These are phyloP conservation scores for Ophiostoma novo-ulmi DNA, from an alignment of 2,329 filamentous ascomycete species.

Conservation along the genomic window DNA sequence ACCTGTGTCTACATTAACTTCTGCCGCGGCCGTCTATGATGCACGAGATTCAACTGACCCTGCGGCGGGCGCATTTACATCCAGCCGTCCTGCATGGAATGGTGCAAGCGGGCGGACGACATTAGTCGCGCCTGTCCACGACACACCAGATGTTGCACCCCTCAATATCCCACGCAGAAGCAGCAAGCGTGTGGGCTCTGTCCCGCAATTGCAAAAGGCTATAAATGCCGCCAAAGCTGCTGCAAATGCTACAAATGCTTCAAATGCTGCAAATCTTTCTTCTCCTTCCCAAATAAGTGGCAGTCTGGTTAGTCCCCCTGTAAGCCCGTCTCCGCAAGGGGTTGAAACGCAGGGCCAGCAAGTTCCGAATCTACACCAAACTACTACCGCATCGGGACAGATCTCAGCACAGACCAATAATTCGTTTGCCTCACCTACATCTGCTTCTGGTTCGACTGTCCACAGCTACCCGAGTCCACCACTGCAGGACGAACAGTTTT, in stretches of 20 bases:
- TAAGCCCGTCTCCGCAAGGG: constrained; percentile 31
- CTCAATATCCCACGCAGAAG: constrained; percentile 51
- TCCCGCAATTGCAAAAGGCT: constrained; percentile 26
- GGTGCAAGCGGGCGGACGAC: constrained; percentile 64
- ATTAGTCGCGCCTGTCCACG: constrained; percentile 59
- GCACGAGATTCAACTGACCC: constrained; percentile 29
- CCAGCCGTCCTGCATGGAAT: constrained; percentile 59
- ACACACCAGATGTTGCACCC: constrained; percentile 53
- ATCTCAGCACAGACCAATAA: constrained; percentile 25
- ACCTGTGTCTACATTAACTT: background rate
- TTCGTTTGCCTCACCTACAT: constrained; percentile 8
- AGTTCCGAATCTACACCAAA: constrained; percentile 35
- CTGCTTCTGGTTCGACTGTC: constrained; percentile 16
- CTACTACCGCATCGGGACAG: constrained; percentile 29
- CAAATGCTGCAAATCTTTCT: background rate
- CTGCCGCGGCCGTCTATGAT: background rate
- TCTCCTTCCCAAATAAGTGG: constrained; percentile 1
- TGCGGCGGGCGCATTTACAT: constrained; percentile 36
- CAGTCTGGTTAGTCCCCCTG: constrained; percentile 31
- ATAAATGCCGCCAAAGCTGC: background rate
- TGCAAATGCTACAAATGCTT: constrained; percentile 7
- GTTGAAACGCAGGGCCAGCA: constrained; percentile 33
- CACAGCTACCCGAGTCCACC: constrained; percentile 39
- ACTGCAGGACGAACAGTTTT: constrained; percentile 21
- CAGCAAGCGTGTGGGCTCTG: constrained; percentile 38